Evolutionary conservation across 371 early-diverging fungal genomes (phyloP).

Genomic region (Haplosporangium sp.): DNA sequence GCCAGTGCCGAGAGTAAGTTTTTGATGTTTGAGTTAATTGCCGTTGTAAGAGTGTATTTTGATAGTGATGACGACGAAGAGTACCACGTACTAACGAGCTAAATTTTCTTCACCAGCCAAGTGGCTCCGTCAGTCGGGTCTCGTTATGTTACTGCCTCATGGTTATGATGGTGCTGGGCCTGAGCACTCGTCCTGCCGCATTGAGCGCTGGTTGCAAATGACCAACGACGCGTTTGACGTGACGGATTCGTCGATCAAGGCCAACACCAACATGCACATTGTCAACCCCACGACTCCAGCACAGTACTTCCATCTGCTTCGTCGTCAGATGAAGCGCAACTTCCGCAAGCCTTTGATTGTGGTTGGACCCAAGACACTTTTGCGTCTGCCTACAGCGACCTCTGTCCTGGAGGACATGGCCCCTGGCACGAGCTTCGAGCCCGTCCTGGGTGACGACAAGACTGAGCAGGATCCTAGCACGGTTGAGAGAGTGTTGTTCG

Average conservation of each 20-base stretch:
- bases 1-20: slow-evolving; percentile 78
- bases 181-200: slow-evolving; percentile 90
- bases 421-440: slow-evolving; percentile 85
- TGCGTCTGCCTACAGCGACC: slow-evolving; percentile 75
- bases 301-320: slow-evolving; percentile 94
- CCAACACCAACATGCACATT: slow-evolving; percentile 91
- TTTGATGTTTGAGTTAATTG: slow-evolving; percentile 1
- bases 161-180: slow-evolving; percentile 98
- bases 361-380: slow-evolving; percentile 87
- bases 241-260: slow-evolving; percentile 57
- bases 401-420: slow-evolving; percentile 86
- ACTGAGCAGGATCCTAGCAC: slow-evolving; percentile 53
- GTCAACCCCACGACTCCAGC: slow-evolving; percentile 95
- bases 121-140: slow-evolving; percentile 92
- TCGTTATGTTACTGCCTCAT: slow-evolving; percentile 94
- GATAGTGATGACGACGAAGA: too few species aligned
- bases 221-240: slow-evolving; percentile 82
- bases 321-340: slow-evolving; percentile 87
- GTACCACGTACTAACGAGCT: too few species aligned
- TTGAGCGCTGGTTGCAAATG: slow-evolving; percentile 97
- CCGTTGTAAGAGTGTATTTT: not conserved
- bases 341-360: slow-evolving; percentile 95
- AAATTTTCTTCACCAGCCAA: slow-evolving; percentile 63
- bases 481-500: slow-evolving; percentile 82
- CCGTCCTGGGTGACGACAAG: slow-evolving; percentile 75